phyloP scores from a whole-genome alignment of 768 basidiomycete genomes.

The Mycena indigotica region DNA sequence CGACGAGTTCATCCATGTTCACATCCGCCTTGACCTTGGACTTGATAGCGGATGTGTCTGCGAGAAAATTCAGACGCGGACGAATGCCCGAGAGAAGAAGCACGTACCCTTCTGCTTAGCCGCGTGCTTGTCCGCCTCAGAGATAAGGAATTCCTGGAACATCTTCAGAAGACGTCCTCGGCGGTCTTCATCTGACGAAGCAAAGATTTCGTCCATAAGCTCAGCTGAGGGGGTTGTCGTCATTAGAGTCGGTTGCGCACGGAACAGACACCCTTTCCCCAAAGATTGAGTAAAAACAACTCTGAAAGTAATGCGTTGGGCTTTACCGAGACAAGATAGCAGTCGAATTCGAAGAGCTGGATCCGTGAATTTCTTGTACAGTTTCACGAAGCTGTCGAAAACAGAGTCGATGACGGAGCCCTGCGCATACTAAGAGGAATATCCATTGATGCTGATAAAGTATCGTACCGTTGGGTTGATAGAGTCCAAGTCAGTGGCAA shows the following conservation, averaged over 20 bases:
- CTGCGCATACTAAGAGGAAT: constrained; percentile 35
- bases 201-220: constrained; percentile 91
- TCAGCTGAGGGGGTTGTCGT: constrained; percentile 72
- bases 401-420: constrained; percentile 81
- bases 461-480: constrained; percentile 58
- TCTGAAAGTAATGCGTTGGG: not conserved
- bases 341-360: constrained; percentile 66
- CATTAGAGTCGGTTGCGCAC: constrained; percentile 90
- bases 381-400: constrained; percentile 67
- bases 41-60: constrained; percentile 42
- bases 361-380: constrained; percentile 71
- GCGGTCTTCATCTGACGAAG: constrained; percentile 69
- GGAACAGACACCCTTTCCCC: constrained; percentile 80
- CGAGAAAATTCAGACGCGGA: constrained; percentile 1
- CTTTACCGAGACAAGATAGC: constrained; percentile 82
- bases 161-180: constrained; percentile 79
- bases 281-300: not conserved
- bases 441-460: not conserved
- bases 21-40: constrained; percentile 56
- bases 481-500: constrained; percentile 54
- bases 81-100: not conserved
- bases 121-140: constrained; percentile 78
- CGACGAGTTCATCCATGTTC: constrained; percentile 92
- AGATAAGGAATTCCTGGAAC: constrained; percentile 88
- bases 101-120: constrained; percentile 66